phyloP scores from a whole-genome alignment of 495 filamentous ascomycete species.

The Penicillium flavigenum region DNA sequence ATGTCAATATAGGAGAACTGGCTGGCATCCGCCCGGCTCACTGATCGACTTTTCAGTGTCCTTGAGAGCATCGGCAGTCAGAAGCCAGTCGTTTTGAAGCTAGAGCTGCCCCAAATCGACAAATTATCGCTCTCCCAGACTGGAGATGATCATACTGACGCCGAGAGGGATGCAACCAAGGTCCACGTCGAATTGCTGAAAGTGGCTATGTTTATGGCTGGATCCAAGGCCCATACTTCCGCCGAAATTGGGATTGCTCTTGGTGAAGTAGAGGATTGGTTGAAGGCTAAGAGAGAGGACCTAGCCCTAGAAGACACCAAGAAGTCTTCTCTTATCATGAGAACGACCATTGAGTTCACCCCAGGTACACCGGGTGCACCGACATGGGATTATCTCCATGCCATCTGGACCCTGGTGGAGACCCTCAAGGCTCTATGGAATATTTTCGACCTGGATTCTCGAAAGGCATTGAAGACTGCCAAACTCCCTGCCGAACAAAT shows the following conservation, averaged over 20 bases:
- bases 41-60: conserved; percentile 38
- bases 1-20: conserved; percentile 35
- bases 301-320: conserved; percentile 24
- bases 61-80: conserved; percentile 36
- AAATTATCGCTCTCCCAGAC: conserved; percentile 24
- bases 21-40: conserved; percentile 38
- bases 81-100: conserved; percentile 31
- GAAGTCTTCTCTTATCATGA: conserved; percentile 25
- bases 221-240: conserved; percentile 35
- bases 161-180: conserved; percentile 35
- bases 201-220: conserved; percentile 37
- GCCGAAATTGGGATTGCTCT: conserved; percentile 37
- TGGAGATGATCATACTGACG: conserved; percentile 34
- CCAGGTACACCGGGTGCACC: conserved; percentile 33
- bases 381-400: conserved; percentile 45
- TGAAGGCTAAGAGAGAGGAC: conserved; percentile 29
- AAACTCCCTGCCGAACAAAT: conserved; percentile 40
- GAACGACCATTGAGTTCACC: conserved; percentile 28
- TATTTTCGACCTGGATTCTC: conserved; percentile 30
- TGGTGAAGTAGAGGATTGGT: conserved; percentile 36
- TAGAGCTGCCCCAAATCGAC: conserved; percentile 33
- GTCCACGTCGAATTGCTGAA: conserved; percentile 37
- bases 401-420: conserved; percentile 38
- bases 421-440: conserved; percentile 41
- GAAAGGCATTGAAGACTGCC: conserved; percentile 34